These are phyloP conservation scores for Talaromyces islandicus DNA, from an alignment of 2,329 filamentous ascomycete species.

Conservation along the genomic window DNA sequence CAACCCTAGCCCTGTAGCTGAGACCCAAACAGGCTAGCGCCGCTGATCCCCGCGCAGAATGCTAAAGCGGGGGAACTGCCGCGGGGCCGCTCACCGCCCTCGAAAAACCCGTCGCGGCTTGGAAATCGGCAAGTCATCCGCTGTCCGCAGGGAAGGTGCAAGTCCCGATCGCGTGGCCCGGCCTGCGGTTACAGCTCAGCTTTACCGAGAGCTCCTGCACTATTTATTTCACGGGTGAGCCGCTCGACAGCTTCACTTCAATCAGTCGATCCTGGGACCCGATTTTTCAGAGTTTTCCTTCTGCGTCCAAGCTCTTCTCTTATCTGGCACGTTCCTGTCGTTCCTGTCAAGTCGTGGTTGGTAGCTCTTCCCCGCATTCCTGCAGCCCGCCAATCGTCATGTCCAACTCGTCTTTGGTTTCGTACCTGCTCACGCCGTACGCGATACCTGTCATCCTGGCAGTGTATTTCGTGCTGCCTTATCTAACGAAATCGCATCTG, in stretches of 20 bases:
- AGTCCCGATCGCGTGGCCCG: not conserved
- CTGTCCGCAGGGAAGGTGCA: not conserved
- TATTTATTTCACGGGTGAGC: not conserved
- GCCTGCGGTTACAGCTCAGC: not conserved
- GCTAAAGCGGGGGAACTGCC: not conserved
- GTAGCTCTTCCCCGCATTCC: not conserved
- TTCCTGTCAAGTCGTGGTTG: not conserved
- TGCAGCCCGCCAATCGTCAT: not conserved
- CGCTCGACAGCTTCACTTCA: not conserved
- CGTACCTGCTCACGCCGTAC: constrained; percentile 26
- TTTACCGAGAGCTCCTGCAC: not conserved
- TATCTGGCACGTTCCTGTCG: not conserved
- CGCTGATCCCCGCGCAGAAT: not conserved
- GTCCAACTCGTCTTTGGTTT: constrained; percentile 1
- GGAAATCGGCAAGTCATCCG: not conserved
- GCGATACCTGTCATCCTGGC: constrained; percentile 45
- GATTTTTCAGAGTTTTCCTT: not conserved
- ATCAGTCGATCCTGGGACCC: not conserved
- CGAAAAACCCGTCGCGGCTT: not conserved
- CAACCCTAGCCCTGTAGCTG: not conserved
- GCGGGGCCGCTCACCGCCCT: not conserved
- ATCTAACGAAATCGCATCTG: constrained; percentile 50
- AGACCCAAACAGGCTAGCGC: not conserved
- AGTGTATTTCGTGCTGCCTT: constrained; percentile 54
- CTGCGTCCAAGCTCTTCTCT: not conserved